These are phyloP conservation scores for Saturnispora halmiae DNA, from an alignment of 805 yeast genomes.

Conservation along the genomic window DNA sequence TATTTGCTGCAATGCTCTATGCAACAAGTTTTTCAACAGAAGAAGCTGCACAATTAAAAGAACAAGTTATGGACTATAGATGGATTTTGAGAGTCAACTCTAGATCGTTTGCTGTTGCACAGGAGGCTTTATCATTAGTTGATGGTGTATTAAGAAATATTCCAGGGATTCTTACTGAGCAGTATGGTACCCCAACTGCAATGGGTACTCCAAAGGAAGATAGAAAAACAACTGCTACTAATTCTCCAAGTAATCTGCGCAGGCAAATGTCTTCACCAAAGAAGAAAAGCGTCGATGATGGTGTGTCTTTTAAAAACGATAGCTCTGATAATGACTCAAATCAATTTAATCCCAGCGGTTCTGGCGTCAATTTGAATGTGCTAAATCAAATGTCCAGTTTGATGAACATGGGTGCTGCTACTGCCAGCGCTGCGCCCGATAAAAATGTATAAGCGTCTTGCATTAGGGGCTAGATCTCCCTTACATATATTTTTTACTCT, in stretches of 20 bases:
- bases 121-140: constrained; percentile 61
- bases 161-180: constrained; percentile 48
- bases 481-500: too few species aligned
- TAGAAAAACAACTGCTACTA: background rate
- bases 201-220: constrained; percentile 1
- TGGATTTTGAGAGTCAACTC: constrained; percentile 68
- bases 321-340: background rate
- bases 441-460: too few species aligned
- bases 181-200: constrained; percentile 9
- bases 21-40: constrained; percentile 55
- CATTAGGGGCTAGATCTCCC: too few species aligned
- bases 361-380: constrained; percentile 6
- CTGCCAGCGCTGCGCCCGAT: too few species aligned
- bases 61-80: constrained; percentile 65
- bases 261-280: background rate
- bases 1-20: constrained; percentile 75
- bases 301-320: background rate
- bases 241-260: background rate
- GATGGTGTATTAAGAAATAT: constrained; percentile 66
- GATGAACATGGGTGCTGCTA: constrained; percentile 6
- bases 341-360: background rate
- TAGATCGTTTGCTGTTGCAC: constrained; percentile 68
- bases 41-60: constrained; percentile 56
- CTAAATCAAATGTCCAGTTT: constrained; percentile 6
- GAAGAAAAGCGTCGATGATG: background rate